These are phyloP conservation scores for Cyberlindnera veronae DNA, from an alignment of 805 yeast genomes.

Conservation along the genomic window DNA sequence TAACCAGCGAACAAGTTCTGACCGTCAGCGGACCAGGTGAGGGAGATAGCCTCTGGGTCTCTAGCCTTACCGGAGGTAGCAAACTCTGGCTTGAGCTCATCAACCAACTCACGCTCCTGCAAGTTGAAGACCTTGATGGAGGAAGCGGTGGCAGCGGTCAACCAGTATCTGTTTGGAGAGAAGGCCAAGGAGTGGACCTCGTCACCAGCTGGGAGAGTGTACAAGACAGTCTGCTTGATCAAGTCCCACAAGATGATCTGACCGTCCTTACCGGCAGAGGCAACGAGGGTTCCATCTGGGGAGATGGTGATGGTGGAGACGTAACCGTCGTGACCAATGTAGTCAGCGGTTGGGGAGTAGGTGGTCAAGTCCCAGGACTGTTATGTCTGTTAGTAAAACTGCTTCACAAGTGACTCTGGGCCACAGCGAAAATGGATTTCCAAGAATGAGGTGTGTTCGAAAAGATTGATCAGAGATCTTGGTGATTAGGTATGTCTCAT, in stretches of 20 bases:
- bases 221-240: conserved; percentile 77
- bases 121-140: conserved; percentile 98
- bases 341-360: conserved; percentile 88
- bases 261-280: conserved; percentile 99
- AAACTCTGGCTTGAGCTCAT: conserved; percentile 97
- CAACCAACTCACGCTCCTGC: conserved; percentile 90
- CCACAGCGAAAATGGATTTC: not conserved
- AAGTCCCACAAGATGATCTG: conserved; percentile 97
- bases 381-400: conserved; percentile 41
- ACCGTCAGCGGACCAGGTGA: conserved; percentile 99
- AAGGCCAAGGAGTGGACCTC: conserved; percentile 98
- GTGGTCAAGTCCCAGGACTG: conserved; percentile 93
- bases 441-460: not conserved
- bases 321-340: conserved; percentile 99
- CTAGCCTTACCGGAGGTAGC: conserved; percentile 83
- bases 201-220: conserved; percentile 92
- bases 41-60: conserved; percentile 97
- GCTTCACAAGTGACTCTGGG: conserved; percentile 2
- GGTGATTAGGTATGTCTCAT: conserved; percentile 98
- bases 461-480: conserved; percentile 88
- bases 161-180: conserved; percentile 99
- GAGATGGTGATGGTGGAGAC: conserved; percentile 94
- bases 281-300: conserved; percentile 99
- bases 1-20: conserved; percentile 99
- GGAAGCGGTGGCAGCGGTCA: conserved; percentile 98